Evolutionary conservation across 2,329 filamentous ascomycete species (phyloP), one percentile per base, ranked within the genome.

Genomic region (Xylariaceae sp.): DNA sequence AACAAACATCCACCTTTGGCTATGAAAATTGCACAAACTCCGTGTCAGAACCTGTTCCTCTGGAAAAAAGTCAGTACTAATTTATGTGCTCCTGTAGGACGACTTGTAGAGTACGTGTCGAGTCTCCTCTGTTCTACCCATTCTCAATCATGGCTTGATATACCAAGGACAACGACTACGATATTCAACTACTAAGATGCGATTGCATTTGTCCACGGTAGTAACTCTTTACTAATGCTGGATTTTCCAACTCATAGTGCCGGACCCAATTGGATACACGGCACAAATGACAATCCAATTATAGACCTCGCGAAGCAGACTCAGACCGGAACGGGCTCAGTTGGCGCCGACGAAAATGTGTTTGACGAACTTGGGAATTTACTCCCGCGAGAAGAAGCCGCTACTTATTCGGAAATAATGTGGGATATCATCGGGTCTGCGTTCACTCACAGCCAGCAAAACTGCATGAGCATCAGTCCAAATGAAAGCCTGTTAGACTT

Each of bases 191-290:
- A 5, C 22, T 27, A 27, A 27, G 7, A 5, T 27, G 7, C 4
- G 22, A 27, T 27, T 27, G 22, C 22, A 27, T 27, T 27, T 4
- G 7, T 27, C 22, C 22, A 27, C 7, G 7, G 22, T 5, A 27
- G 4, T 27, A 27, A 7, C 22, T 27, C 22, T 27, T 27, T 27
- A 7, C 22, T 27, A 27, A 27, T 27, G 22, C 22, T 7, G 4
- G 22, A 5, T 27, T 7, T 7, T 27, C 7, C 22, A 27, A 27
- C 22, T 27, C 7, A 7, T 27, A 57, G 54, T 56, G 66, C 79
- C 31, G 87, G 87, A 0, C 84, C 86, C n/a, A 90, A 90, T 59
- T 90, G 86, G 86, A 88, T 90, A 45, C 86, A 90, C 52, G 86
- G 87, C 32, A 88, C 84, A 6, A 72, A 80, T 1, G 75, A 83